phyloP scores from a whole-genome alignment of 495 filamentous ascomycete species.

The Trypethelium eluteriae region DNA sequence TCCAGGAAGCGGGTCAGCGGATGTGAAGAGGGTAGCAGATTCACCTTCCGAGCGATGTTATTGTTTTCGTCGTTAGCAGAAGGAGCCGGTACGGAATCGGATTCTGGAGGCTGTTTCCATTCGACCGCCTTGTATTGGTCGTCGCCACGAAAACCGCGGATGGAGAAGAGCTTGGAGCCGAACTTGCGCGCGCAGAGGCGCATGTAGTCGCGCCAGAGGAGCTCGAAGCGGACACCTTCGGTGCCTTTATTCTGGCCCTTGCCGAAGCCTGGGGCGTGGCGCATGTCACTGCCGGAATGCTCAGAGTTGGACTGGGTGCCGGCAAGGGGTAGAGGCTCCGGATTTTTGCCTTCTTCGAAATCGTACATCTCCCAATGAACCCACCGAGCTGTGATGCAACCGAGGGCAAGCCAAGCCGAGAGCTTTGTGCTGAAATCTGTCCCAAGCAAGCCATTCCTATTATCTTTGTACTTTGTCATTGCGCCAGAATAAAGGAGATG shows the following conservation, averaged over 20 bases:
- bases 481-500: conserved; percentile 51
- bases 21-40: conserved; percentile 13
- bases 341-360: conserved; percentile 51
- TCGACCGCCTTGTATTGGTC: conserved; percentile 20
- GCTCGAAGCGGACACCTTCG: conserved; percentile 56
- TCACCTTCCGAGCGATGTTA: conserved; percentile 21
- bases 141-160: conserved; percentile 51
- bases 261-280: conserved; percentile 46
- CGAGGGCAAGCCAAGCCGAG: conserved; percentile 59
- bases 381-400: conserved; percentile 59
- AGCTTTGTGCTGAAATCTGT: conserved; percentile 63
- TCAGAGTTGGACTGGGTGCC: not conserved
- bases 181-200: conserved; percentile 60
- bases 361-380: conserved; percentile 52
- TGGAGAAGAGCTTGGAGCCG: conserved; percentile 49
- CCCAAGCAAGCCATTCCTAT: conserved; percentile 60
- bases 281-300: conserved; percentile 15
- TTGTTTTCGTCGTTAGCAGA: conserved; percentile 18
- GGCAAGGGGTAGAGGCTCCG: conserved; percentile 9
- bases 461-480: conserved; percentile 54
- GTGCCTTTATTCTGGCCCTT: conserved; percentile 64
- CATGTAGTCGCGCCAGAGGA: conserved; percentile 74
- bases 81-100: no score
- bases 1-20: conserved; percentile 47
- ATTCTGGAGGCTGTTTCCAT: conserved; percentile 10